These are phyloP conservation scores for Akanthomyces lecanii DNA, from an alignment of 2,329 filamentous ascomycete species.

Conservation along the genomic window DNA sequence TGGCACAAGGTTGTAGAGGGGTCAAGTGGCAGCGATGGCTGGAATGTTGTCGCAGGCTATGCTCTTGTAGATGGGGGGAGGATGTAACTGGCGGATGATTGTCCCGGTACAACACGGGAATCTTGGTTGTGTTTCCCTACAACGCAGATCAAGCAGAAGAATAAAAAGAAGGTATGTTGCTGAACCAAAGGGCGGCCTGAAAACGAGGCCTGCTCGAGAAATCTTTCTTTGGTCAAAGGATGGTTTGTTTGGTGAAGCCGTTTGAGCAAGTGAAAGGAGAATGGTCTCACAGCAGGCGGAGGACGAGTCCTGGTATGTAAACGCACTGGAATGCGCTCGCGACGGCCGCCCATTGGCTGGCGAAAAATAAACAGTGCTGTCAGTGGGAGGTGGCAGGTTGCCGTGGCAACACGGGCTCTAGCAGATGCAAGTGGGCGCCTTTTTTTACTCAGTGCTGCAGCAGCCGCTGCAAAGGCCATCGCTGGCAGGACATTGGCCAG, in stretches of 20 bases:
- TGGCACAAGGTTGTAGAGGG: neutral
- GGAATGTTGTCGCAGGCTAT: slow-evolving; percentile 30
- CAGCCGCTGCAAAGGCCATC: neutral
- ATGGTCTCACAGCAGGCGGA: slow-evolving; percentile 5
- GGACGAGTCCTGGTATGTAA: slow-evolving; percentile 16
- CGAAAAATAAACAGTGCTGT: slow-evolving; percentile 30
- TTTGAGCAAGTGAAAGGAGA: slow-evolving; percentile 4
- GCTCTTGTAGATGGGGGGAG: neutral
- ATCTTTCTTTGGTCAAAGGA: neutral
- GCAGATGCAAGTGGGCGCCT: neutral
- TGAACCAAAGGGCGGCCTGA: slow-evolving; percentile 10
- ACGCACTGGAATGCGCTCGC: slow-evolving; percentile 17
- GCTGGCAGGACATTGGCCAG: slow-evolving; percentile 7
- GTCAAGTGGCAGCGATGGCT: slow-evolving; percentile 20
- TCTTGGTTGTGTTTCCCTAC: neutral
- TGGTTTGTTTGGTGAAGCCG: slow-evolving; percentile 3
- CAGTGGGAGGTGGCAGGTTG: slow-evolving; percentile 24
- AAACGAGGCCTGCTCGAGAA: slow-evolving; percentile 15
- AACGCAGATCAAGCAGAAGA: neutral
- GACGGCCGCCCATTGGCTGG: slow-evolving; percentile 26
- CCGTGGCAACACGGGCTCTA: slow-evolving; percentile 23
- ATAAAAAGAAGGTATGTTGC: neutral
- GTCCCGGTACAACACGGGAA: neutral
- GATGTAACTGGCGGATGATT: slow-evolving; percentile 6
- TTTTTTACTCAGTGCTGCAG: no score